phyloP scores from a whole-genome alignment of 306 rosid genomes.

The Glycine tomentella region DNA sequence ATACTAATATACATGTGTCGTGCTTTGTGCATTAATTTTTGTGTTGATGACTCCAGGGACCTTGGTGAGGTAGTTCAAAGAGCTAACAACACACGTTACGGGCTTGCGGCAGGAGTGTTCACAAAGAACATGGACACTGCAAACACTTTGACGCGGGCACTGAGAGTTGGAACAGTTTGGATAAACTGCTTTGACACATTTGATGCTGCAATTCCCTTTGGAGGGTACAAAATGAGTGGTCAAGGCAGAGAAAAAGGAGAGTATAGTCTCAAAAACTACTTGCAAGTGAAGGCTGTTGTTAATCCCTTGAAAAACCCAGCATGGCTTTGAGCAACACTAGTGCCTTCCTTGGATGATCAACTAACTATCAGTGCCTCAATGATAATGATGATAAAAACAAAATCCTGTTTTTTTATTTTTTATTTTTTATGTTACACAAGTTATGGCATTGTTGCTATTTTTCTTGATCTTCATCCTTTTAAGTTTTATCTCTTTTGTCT shows the following conservation, averaged over 20 bases:
- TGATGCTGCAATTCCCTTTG: constrained; percentile 96
- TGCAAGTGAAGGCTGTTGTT: constrained; percentile 97
- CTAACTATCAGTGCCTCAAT: too few relatives aligned
- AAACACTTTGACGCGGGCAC: constrained; percentile 69
- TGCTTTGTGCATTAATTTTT: constrained; percentile 18
- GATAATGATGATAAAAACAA: too few relatives aligned
- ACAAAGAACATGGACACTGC: constrained; percentile 81
- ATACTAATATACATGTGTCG: neutral
- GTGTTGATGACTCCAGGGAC: constrained; percentile 58
- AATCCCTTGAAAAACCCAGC: constrained; percentile 77
- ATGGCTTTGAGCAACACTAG: constrained; percentile 57
- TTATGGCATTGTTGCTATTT: neutral
- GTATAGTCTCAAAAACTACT: constrained; percentile 76
- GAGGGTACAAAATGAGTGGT: constrained; percentile 97
- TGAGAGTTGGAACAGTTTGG: constrained; percentile 85
- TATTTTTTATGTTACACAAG: neutral
- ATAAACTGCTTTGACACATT: constrained; percentile 78
- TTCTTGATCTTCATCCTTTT: neutral
- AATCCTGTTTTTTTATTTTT: neutral
- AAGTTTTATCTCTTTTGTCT: neutral
- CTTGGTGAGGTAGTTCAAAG: constrained; percentile 75
- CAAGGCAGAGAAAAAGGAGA: constrained; percentile 92
- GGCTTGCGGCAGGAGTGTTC: constrained; percentile 92
- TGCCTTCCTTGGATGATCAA: too few relatives aligned
- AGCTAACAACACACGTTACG: constrained; percentile 71